Base-by-base conservation (phyloP, 306 rosid species). In the Trifolium dubium region DNA sequence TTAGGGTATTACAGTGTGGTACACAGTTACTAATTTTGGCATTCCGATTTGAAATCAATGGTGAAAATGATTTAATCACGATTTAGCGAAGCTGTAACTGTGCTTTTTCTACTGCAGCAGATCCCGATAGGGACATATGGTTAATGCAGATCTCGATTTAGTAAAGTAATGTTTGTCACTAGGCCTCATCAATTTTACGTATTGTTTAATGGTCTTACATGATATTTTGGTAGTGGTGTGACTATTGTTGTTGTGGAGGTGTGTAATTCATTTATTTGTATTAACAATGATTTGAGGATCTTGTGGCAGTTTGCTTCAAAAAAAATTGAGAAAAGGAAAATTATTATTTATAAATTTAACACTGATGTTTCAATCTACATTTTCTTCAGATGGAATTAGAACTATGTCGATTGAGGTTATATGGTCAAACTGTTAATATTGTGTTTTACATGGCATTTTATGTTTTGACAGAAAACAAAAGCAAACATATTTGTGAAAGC, bases 391-490 rank as follows among this genome's bases (percentile, higher is more conserved):
- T 10, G 13, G 10, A 9, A 41, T 41, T 41, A 9, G 14, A 41
- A 41, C 47, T 11, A 3, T 41, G 4, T 41, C 47, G 4, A 13
- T 10, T 10, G 14, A 43, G 47, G 47, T 41, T 41, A 11, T 12
- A 43, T 10, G 13, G 3, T 13, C 4, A 43, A 43, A 43, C 5
- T 43, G 5, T 43, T 13, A 11, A 14, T 11, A 11, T 0, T 0
- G 4, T 43, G 47, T 1, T 11, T 43, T 43, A 28, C 11, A 2
- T 47, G 66, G 49, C n/a, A 47, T 41, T 61, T 81, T 71, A 8
- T 85, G 18, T 62, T 82, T 62, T 82, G 83, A 68, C 90, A 88
- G 96, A n/a, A 79, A 47, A 71, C 28, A 4, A 59, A 37, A 72
- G 65, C 40, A 17, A 84, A 59, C 64, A 39, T 84, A 68, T 64